Percentiles rank a stretch among this genome's conserved stretches.
Evolutionary conservation across 2,329 filamentous ascomycete species (phyloP).

Genomic region (Thielaviopsis musarum): DNA sequence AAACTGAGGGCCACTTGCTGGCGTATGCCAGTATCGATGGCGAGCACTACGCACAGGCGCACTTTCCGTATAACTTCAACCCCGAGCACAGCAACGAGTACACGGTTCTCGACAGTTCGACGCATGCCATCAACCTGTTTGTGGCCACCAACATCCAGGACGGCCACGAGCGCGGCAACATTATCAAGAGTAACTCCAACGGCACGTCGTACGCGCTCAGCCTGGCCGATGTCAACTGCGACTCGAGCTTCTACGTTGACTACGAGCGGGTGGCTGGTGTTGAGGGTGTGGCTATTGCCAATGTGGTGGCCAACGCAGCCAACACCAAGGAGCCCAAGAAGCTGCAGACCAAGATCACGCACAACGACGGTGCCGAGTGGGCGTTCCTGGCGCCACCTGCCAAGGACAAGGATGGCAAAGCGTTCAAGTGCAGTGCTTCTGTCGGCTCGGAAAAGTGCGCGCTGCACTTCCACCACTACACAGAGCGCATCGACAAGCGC

Average conservation of each 20-base stretch:
- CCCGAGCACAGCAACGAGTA: slow-evolving; percentile 59
- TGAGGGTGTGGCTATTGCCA: slow-evolving; percentile 79
- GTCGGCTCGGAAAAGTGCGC: slow-evolving; percentile 53
- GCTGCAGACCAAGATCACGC: slow-evolving; percentile 80
- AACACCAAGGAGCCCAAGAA: slow-evolving; percentile 55
- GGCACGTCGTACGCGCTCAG: slow-evolving; percentile 88
- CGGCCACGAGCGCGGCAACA: slow-evolving; percentile 59
- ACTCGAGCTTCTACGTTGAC: slow-evolving; percentile 65
- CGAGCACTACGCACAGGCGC: slow-evolving; percentile 59
- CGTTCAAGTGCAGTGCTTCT: slow-evolving; percentile 47
- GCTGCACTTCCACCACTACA: slow-evolving; percentile 89
- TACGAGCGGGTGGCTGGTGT: slow-evolving; percentile 91
- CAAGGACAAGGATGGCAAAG: slow-evolving; percentile 53
- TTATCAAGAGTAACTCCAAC: slow-evolving; percentile 97
- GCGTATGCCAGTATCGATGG: slow-evolving; percentile 79
- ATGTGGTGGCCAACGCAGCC: slow-evolving; percentile 61
- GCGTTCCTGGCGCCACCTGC: slow-evolving; percentile 53
- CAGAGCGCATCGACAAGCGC: slow-evolving; percentile 64
- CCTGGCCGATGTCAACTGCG: slow-evolving; percentile 64
- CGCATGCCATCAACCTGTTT: slow-evolving; percentile 85
- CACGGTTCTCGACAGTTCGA: slow-evolving; percentile 87
- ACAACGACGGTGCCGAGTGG: slow-evolving; percentile 93
- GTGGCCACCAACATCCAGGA: slow-evolving; percentile 56
- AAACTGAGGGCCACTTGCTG: slow-evolving; percentile 44
- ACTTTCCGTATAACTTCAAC: slow-evolving; percentile 74